Base-by-base conservation (phyloP, 306 rosid species). In the Cotoneaster glaucophyllus region DNA sequence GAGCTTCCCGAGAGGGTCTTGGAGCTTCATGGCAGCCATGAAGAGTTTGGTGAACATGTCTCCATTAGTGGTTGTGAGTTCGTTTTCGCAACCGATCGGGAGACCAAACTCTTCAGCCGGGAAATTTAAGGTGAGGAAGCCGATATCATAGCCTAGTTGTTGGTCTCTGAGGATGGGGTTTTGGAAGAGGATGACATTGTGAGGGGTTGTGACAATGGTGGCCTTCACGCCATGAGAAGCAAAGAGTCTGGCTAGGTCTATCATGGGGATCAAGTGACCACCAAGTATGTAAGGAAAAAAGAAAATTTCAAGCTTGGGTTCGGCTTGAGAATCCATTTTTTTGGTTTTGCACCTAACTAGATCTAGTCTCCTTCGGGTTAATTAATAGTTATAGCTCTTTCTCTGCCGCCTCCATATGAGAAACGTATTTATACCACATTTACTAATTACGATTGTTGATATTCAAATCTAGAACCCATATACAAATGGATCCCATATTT, bases 191-290 rank as follows among this genome's bases (percentile, higher is more conserved):
- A 54, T 65, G 14, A 78, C 71, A 50, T 53, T 79, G 26, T 85
- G 83, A 43, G 88, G 85, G 26, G 88, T 74, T 44, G 87, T 77
- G 54, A 88, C 59, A 64, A 90, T 87, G 71, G 88, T 84, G 76
- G 88, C 85, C 59, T 56, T 74, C 74, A 74, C 88, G 69, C 90
- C 91, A 22, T 86, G 91, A 3, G 91, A 59, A 12, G 96, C 90
- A 14, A 87, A 88, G 0, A 86, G 79, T 79, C 90, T 82, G 28
- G 96, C 96, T 6, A 83, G 57, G 83, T 90, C 96, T 64, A 88
- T 79, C 93, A 90, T 85, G 70, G 96, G 96, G 21, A 88, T 88
- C 39, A 83, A 84, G 34, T 87, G 96, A 66, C 96, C 93, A 32
- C 88, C 91, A 0, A 88, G 85, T 1, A 79, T 53, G 74, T 80